A percentile compares a stretch with the other conserved stretches of the same genome.
Evolutionary conservation across 495 filamentous ascomycete species (phyloP).

Genomic region (Chaetomium cochliodes): DNA sequence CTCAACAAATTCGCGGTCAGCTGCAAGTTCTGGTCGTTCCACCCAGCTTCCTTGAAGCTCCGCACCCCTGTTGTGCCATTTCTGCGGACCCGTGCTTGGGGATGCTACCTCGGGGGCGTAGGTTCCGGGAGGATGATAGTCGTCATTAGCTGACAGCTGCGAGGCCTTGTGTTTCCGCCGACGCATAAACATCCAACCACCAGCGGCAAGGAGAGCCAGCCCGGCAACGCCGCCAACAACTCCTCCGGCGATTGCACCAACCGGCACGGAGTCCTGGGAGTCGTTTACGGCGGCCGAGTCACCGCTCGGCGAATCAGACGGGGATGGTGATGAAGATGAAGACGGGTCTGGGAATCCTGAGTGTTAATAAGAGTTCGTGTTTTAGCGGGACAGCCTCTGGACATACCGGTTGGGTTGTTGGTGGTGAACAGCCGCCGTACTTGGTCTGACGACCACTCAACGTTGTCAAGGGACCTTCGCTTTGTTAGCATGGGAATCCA

Average conservation of each 20-base stretch:
- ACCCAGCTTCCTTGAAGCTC: too few species aligned
- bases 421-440: not conserved
- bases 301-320: not conserved
- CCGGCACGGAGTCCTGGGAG: not conserved
- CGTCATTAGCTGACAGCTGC: too few species aligned
- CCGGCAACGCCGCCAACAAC: slow-evolving; percentile 18
- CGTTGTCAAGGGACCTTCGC: not conserved
- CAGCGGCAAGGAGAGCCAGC: slow-evolving; percentile 6
- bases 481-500: not conserved
- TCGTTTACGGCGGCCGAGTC: not conserved
- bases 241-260: slow-evolving; percentile 17
- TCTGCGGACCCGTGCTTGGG: too few species aligned
- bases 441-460: slow-evolving; percentile 7
- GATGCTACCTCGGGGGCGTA: too few species aligned
- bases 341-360: not conserved
- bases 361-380: not conserved
- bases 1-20: too few species aligned
- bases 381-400: not conserved
- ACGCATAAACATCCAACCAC: slow-evolving; percentile 9
- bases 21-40: too few species aligned
- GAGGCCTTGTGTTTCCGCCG: not conserved
- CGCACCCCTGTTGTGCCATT: too few species aligned
- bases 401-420: slow-evolving; percentile 4
- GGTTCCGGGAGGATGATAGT: too few species aligned
- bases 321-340: not conserved